These are phyloP conservation scores for Pseudonitzschia pungens DNA, from an alignment of 108 stramenopile species.

Conservation along the genomic window DNA sequence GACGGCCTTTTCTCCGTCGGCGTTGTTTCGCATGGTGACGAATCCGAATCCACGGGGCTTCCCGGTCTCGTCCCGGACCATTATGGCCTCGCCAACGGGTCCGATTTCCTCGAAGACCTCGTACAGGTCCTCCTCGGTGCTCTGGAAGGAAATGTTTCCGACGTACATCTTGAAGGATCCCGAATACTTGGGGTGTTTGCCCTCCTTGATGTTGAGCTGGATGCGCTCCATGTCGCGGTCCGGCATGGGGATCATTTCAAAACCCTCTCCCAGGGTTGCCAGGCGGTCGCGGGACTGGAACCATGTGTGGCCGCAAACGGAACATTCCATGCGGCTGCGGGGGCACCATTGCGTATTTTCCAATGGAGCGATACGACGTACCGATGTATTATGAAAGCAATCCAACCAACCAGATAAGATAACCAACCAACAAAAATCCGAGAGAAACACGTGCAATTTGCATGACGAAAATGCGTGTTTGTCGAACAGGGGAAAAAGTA, in stretches of 20 bases:
- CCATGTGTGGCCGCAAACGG: conserved; percentile 76
- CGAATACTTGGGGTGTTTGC: conserved; percentile 46
- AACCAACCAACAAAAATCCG: no score
- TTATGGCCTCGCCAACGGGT: conserved; percentile 46
- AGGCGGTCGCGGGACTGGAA: conserved; percentile 80
- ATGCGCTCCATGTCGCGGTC: conserved; percentile 64
- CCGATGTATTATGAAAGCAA: no score
- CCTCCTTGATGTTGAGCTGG: conserved; percentile 52
- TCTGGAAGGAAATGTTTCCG: conserved; percentile 60
- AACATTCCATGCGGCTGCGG: conserved; percentile 71
- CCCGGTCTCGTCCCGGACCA: conserved; percentile 71
- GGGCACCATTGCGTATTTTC: neutral
- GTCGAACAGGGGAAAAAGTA: no score
- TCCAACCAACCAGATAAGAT: no score
- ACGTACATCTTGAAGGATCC: conserved; percentile 70
- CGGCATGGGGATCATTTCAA: conserved; percentile 54
- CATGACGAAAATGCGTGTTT: no score
- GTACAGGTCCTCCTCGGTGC: conserved; percentile 43
- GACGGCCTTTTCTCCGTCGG: conserved; percentile 57
- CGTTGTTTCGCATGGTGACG: conserved; percentile 72
- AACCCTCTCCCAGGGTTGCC: conserved; percentile 48
- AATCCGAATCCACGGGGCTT: conserved; percentile 87
- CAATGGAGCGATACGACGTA: no score
- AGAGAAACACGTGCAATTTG: no score
- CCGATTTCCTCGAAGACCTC: conserved; percentile 40